A percentile compares a stretch with the other conserved stretches of the same genome.
Conservation (phyloP, 1,284 basidiomycete species). For the Ganoderma lucidum region DNA sequence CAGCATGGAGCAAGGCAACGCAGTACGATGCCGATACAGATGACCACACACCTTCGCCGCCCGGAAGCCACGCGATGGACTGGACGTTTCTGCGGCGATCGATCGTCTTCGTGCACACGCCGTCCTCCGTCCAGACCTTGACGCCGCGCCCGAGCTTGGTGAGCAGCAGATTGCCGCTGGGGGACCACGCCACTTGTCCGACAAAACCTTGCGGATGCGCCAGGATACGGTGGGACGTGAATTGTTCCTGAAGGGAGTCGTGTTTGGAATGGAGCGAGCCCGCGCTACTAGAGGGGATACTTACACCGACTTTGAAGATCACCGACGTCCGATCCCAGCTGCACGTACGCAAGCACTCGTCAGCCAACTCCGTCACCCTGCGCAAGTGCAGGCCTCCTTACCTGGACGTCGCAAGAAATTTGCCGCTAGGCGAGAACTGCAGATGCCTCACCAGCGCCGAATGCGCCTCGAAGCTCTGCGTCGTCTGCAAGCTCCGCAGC, state of each 20-base stretch:
- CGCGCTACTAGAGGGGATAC: slow-evolving; percentile 29
- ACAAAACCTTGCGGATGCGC: slow-evolving; percentile 80
- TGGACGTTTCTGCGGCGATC: slow-evolving; percentile 68
- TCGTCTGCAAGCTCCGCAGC: slow-evolving; percentile 60
- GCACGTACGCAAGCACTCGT: slow-evolving; percentile 5
- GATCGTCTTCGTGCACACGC: slow-evolving; percentile 76
- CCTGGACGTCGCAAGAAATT: slow-evolving; percentile 76
- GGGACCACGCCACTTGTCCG: slow-evolving; percentile 84
- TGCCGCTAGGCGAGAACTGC: slow-evolving; percentile 77
- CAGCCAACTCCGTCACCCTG: background rate
- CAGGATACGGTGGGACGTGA: slow-evolving; percentile 68
- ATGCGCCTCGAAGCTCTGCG: slow-evolving; percentile 71
- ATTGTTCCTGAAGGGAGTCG: slow-evolving; percentile 53
- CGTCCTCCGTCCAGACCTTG: slow-evolving; percentile 83
- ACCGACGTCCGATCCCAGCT: slow-evolving; percentile 84
- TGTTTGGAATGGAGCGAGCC: background rate
- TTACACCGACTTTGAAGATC: slow-evolving; percentile 74
- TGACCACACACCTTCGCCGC: slow-evolving; percentile 59
- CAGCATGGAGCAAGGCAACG: no score
- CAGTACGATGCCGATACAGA: background rate
- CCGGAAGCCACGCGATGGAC: slow-evolving; percentile 77
- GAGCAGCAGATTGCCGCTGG: slow-evolving; percentile 65
- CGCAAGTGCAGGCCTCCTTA: slow-evolving; percentile 36
- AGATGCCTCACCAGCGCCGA: slow-evolving; percentile 71
- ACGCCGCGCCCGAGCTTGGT: slow-evolving; percentile 76